Percentiles rank a stretch among this genome's conserved stretches.
Evolutionary conservation across 2,329 filamentous ascomycete genomes (phyloP).

Genomic region (Cucurbitaria berberidis): DNA sequence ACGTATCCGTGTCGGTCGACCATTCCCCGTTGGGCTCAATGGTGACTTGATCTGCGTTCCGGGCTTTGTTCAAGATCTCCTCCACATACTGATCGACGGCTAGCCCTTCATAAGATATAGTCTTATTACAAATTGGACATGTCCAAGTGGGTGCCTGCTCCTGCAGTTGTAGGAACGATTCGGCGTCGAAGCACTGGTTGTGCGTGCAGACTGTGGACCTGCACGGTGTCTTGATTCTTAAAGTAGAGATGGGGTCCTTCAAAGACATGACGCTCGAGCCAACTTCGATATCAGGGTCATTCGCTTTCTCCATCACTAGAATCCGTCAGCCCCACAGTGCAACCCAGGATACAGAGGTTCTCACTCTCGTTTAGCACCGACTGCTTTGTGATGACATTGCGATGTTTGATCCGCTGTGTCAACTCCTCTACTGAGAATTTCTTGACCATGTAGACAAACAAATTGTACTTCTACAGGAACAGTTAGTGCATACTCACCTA

Average conservation of each 20-base stretch:
- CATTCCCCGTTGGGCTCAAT: slow-evolving; percentile 88
- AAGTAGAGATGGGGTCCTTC: slow-evolving; percentile 89
- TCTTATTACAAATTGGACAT: slow-evolving; percentile 92
- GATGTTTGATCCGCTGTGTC: slow-evolving; percentile 68
- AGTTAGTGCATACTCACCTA: slow-evolving; percentile 21
- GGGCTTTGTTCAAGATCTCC: slow-evolving; percentile 80
- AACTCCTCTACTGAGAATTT: slow-evolving; percentile 74
- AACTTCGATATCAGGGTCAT: slow-evolving; percentile 87
- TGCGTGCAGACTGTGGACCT: slow-evolving; percentile 82
- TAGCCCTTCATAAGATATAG: slow-evolving; percentile 78
- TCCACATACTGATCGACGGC: slow-evolving; percentile 92
- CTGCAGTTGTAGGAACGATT: slow-evolving; percentile 89
- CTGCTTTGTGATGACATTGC: slow-evolving; percentile 77
- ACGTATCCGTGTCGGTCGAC: slow-evolving; percentile 58
- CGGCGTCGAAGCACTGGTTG: slow-evolving; percentile 93
- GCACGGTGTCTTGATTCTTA: slow-evolving; percentile 79
- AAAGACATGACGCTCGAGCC: slow-evolving; percentile 88
- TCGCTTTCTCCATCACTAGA: slow-evolving; percentile 77
- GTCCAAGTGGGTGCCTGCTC: slow-evolving; percentile 96
- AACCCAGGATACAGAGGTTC: slow-evolving; percentile 32
- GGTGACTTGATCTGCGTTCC: slow-evolving; percentile 79
- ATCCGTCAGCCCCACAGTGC: slow-evolving; percentile 8
- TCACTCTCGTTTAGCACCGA: slow-evolving; percentile 84
- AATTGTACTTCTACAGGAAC: slow-evolving; percentile 48
- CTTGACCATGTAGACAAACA: slow-evolving; percentile 78